Evolutionary conservation across 495 filamentous ascomycete species (phyloP).

Genomic region (Xylaria palmicola): DNA sequence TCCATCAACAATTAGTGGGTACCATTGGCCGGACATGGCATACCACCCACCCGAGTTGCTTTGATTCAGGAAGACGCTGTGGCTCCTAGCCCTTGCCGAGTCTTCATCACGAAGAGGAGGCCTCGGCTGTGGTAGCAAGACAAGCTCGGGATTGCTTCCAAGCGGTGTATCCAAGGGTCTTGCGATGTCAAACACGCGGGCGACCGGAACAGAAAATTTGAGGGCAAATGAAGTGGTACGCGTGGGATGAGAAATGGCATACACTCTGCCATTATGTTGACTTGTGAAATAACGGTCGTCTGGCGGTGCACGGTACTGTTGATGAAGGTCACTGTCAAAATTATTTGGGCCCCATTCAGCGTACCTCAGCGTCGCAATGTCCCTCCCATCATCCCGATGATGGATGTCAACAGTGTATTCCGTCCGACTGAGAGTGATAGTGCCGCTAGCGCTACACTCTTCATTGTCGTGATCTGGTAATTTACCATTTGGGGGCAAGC

Average conservation of each 20-base stretch:
- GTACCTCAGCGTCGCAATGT: constrained; percentile 86
- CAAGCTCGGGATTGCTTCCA: constrained; percentile 60
- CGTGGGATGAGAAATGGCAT: constrained; percentile 49
- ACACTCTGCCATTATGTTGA: constrained; percentile 80
- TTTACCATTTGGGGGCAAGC: constrained; percentile 59
- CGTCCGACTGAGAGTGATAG: constrained; percentile 75
- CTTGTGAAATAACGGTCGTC: constrained; percentile 88
- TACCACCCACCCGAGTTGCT: constrained; percentile 88
- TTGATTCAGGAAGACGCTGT: constrained; percentile 81
- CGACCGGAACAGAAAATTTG: constrained; percentile 79
- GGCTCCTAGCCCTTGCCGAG: constrained; percentile 54
- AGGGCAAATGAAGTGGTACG: constrained; percentile 45
- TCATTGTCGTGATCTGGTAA: constrained; percentile 56
- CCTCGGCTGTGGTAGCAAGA: constrained; percentile 82
- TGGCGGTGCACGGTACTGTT: constrained; percentile 74
- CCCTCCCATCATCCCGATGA: constrained; percentile 68
- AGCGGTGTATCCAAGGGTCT: constrained; percentile 60
- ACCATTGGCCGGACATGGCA: constrained; percentile 83
- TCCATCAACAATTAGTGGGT: constrained; percentile 77
- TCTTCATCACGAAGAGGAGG: constrained; percentile 61
- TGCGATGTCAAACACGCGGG: constrained; percentile 86
- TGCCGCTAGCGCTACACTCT: constrained; percentile 69
- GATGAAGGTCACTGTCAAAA: constrained; percentile 80
- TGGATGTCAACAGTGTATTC: constrained; percentile 88
- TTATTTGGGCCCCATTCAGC: constrained; percentile 96